Base-by-base conservation (phyloP, 306 rosid species). In the Astragalus glycyphyllos region DNA sequence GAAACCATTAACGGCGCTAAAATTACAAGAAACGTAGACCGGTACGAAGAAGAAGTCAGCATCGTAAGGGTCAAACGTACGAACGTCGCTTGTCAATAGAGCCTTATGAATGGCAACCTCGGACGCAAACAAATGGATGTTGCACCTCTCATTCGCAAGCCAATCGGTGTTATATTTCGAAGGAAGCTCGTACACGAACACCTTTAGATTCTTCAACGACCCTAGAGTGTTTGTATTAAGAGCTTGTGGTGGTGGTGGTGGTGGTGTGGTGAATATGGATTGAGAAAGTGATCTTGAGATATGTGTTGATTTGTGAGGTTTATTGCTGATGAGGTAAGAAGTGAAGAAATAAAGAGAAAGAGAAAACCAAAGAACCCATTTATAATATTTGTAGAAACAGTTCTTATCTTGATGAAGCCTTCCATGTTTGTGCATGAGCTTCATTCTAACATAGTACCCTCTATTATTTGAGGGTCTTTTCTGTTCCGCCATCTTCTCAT, bases 21-120 rank as follows among this genome's bases (percentile, higher is more conserved):
- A 95, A 70, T 95, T 95, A 86, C 99, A 95, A 23, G 99, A 91
- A 0, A 95, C 97, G 64, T 95, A 95, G 44, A 95, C 93, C 0
- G 99, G 99, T 8, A 95, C 99, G 79, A 91, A 91, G 87, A 95
- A 95, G 68, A 95, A 89, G 67, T 91, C 96, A 13, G 97, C 99
- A 10, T 86, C 89, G 49, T 76, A 78, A 1, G 99, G 96, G 85
- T 95, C 97, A 79, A 79, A 82, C 9, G 96, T 85, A 8, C 94
- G 81, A 1, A 73, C 68, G 0, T 81, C 77, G 72, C 96, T 89
- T 34, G 84, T 85, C 79, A 89, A 79, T 42, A 95, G 32, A 0
- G 99, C 96, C 20, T 82, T 77, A 48, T 95, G 99, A 65, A 95
- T 84, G 42, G 96, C 96, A 13, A 95, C 99, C 81, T 95, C 97